phyloP scores from a whole-genome alignment of 805 yeast genomes.

The Yamadazyma akitaensis region DNA sequence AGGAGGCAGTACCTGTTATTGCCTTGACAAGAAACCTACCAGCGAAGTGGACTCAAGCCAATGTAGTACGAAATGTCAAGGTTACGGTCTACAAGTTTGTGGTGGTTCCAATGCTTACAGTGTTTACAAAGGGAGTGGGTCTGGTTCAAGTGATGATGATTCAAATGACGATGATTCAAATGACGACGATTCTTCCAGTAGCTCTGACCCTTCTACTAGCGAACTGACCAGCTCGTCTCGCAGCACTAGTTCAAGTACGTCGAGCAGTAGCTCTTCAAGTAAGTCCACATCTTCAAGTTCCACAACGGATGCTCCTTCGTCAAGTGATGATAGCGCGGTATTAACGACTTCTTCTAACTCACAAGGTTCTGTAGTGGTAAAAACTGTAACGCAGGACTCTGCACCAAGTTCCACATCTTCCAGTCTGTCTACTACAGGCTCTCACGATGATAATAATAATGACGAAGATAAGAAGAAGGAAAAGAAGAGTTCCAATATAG shows the following conservation, averaged over 20 bases:
- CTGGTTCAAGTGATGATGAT: slow-evolving; percentile 7
- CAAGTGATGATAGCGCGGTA: slow-evolving; percentile 4
- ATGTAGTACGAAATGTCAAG: slow-evolving; percentile 33
- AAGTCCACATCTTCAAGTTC: slow-evolving; percentile 9
- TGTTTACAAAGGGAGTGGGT: slow-evolving; percentile 27
- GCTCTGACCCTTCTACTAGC: not conserved
- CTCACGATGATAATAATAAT: slow-evolving; percentile 4
- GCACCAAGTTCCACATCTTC: slow-evolving; percentile 9
- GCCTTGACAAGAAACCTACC: slow-evolving; percentile 32
- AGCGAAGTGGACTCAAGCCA: slow-evolving; percentile 8
- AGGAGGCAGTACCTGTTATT: slow-evolving; percentile 36
- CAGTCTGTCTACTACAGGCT: slow-evolving; percentile 6
- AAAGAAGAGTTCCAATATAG: slow-evolving; percentile 26
- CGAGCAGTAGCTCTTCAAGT: slow-evolving; percentile 11
- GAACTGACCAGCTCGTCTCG: slow-evolving; percentile 7
- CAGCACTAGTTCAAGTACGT: slow-evolving; percentile 5
- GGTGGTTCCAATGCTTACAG: slow-evolving; percentile 36
- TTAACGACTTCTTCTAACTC: slow-evolving; percentile 12
- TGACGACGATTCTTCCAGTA: not conserved
- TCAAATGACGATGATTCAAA: not conserved
- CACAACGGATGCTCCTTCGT: slow-evolving; percentile 11
- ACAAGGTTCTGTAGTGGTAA: slow-evolving; percentile 8
- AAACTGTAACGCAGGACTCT: slow-evolving; percentile 11
- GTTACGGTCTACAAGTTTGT: slow-evolving; percentile 32
- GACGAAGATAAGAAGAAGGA: slow-evolving; percentile 4